These are phyloP conservation scores for Beta lomatogona DNA, from an alignment of 179 eudicot species.

Conservation along the genomic window DNA sequence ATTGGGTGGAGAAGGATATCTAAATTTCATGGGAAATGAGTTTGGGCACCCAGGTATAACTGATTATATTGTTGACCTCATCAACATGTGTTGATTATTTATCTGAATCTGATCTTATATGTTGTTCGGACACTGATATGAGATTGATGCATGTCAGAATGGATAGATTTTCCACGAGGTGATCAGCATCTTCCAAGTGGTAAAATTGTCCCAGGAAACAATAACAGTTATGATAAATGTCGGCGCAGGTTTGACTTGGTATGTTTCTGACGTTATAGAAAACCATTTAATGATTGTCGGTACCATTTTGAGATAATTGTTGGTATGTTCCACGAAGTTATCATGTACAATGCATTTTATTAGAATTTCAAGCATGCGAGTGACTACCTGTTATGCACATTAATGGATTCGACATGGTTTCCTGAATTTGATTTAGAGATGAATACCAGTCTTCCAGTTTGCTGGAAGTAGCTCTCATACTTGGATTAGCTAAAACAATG, in stretches of 20 bases:
- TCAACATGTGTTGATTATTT: neutral
- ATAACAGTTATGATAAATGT: constrained; percentile 86
- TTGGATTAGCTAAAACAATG: neutral
- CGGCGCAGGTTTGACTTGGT: constrained; percentile 98
- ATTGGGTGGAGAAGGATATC: constrained; percentile 98
- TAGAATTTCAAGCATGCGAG: neutral
- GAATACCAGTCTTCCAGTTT: neutral
- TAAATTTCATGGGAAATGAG: constrained; percentile 99
- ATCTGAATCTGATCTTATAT: neutral
- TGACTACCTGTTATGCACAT: neutral
- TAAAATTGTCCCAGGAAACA: constrained; percentile 72
- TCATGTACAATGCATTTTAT: neutral
- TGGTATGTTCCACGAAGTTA: no score
- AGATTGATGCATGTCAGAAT: constrained; percentile 51
- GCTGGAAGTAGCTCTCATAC: neutral
- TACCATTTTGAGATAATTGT: neutral
- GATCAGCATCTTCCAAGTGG: constrained; percentile 87
- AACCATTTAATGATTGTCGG: neutral
- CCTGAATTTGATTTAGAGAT: neutral
- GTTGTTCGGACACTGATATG: constrained; percentile 16
- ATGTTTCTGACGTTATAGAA: constrained; percentile 23
- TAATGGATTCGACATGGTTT: neutral
- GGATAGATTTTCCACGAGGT: constrained; percentile 98
- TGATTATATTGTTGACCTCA: neutral
- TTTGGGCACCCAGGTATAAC: constrained; percentile 96